phyloP scores from a whole-genome alignment of 495 filamentous ascomycete species.

The Aspergillus sparsus region DNA sequence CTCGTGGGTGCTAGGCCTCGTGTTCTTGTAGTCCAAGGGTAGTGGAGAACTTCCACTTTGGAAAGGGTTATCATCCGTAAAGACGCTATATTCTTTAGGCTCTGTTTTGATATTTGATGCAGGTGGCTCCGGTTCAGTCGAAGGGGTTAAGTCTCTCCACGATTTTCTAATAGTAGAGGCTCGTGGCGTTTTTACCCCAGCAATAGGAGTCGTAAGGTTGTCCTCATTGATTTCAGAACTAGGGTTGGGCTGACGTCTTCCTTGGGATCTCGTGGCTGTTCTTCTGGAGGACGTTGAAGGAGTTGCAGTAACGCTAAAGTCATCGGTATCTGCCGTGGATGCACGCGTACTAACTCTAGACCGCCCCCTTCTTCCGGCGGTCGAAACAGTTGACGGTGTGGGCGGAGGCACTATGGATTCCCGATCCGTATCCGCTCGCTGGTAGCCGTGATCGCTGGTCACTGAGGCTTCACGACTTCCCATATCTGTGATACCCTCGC shows the following conservation, averaged over 20 bases:
- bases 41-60: constrained; percentile 75
- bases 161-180: constrained; percentile 51
- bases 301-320: constrained; percentile 33
- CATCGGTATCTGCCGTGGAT: constrained; percentile 42
- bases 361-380: constrained; percentile 40
- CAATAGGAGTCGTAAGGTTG: constrained; percentile 36
- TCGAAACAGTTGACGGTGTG: constrained; percentile 47
- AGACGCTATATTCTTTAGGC: constrained; percentile 56
- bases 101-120: constrained; percentile 41
- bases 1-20: constrained; percentile 36
- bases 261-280: constrained; percentile 40
- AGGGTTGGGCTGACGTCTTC: constrained; percentile 56
- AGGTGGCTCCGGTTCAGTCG: constrained; percentile 41
- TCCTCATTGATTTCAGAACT: constrained; percentile 54
- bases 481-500: constrained; percentile 82
- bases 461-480: constrained; percentile 56
- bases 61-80: constrained; percentile 90
- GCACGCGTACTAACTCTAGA: constrained; percentile 42
- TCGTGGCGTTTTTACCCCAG: constrained; percentile 32
- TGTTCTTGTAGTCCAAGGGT: constrained; percentile 32
- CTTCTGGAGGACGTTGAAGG: constrained; percentile 34
- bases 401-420: constrained; percentile 50
- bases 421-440: constrained; percentile 30
- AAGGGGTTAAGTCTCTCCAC: constrained; percentile 56
- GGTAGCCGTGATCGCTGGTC: constrained; percentile 45